A percentile compares a stretch with the other conserved stretches of the same genome.
Evolutionary conservation across 345 rosid genomes (phyloP).

Genomic region (Mangifera indica): DNA sequence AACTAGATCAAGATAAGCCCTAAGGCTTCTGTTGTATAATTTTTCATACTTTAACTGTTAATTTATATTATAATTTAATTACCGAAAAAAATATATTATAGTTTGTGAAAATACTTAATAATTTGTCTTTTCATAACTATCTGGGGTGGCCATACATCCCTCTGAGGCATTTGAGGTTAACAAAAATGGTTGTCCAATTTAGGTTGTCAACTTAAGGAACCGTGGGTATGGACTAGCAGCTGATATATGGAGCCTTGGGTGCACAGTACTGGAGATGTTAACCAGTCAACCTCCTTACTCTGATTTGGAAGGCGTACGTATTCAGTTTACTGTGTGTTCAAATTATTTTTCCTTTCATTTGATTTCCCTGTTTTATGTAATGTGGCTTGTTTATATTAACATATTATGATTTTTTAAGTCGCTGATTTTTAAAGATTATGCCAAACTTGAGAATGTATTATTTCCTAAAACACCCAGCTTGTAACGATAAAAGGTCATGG

Average conservation of each 20-base stretch:
- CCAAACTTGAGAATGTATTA: background rate
- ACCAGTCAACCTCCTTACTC: constrained; percentile 61
- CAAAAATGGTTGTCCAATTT: constrained; percentile 11
- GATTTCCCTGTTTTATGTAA: background rate
- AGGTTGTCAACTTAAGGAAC: constrained; percentile 62
- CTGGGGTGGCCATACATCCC: too few relatives aligned
- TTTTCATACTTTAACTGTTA: background rate
- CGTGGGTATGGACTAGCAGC: constrained; percentile 67
- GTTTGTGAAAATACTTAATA: background rate
- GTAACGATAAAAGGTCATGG: background rate
- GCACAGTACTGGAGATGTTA: constrained; percentile 83
- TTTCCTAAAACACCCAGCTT: background rate
- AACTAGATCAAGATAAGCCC: too few relatives aligned
- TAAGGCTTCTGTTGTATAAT: background rate
- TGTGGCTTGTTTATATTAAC: background rate
- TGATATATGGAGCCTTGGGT: constrained; percentile 95
- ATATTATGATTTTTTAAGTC: background rate
- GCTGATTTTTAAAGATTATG: background rate
- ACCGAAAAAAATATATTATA: too few relatives aligned
- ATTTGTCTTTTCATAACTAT: background rate
- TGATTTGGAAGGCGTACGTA: constrained; percentile 57
- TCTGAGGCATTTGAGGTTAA: background rate
- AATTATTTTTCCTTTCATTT: background rate
- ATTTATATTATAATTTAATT: too few relatives aligned
- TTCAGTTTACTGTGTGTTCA: background rate